Evolutionary conservation across 1,284 basidiomycete genomes (phyloP), one percentile per base, ranked within the genome.

Genomic region (Melampsora americana): DNA sequence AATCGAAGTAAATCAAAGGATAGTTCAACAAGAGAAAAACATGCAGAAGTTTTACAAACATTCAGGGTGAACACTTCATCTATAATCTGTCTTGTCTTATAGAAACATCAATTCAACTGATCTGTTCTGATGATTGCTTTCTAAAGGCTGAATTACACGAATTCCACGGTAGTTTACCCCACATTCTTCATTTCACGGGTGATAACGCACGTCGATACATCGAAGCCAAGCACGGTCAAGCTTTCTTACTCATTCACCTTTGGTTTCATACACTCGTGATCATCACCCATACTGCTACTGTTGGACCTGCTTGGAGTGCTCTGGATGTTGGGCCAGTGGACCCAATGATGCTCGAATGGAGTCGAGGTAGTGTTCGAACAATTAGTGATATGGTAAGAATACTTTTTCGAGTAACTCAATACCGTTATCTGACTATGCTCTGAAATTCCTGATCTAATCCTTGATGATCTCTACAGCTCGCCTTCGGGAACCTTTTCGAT

Each of bases 201-300:
- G 67, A 69, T 11, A 76, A 62, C 18, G 72, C 75, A 48, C 46
- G 59, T 44, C 61, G 67, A 28, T 73, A 77, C 26, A 69, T 66
- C 32, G 69, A 35, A 53, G 70, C 53, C 35, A 68, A 65, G 16
- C 50, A 62, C 26, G 71, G 50, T n/a, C 73, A 61, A 35, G 66
- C 39, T 18, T 78, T 78, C 46, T 23, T 78, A 44, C 77, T 77
- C 7, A 50, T 72, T n/a, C 75, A 72, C 16, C 35, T 77, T 4
- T 78, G 77, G 77, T 75, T 69, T 50, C 77, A 77, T 35, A 69
- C 77, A 4, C 30, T 78, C 1, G 72, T 75, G 23, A 68, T 78
- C 50, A 75, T 75, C 32, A 74, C 75, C 9, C 59, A 69, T 9
- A 64, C 72, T 35, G 39, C 71, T 3, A 69, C 50, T 26, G 66